These are phyloP conservation scores for Berberis vulgaris DNA, from an alignment of 164 flowering plant genomes.

Conservation along the genomic window DNA sequence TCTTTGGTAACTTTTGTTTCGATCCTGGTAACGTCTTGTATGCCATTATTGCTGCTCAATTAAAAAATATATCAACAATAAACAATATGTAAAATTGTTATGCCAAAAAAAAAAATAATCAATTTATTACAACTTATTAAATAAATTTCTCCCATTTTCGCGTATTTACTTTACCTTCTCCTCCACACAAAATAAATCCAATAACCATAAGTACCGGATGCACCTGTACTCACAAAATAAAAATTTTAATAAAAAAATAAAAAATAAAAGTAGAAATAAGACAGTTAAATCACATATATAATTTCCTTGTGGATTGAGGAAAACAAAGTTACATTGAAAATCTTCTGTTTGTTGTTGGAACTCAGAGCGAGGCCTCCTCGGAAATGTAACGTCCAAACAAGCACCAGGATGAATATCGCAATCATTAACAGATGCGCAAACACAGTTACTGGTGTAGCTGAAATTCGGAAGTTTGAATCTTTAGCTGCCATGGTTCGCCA, in stretches of 20 bases:
- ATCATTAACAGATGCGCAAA: constrained; percentile 44
- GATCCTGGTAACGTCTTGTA: constrained; percentile 39
- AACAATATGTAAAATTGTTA: background rate
- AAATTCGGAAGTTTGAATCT: constrained; percentile 15
- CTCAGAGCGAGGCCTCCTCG: constrained; percentile 16
- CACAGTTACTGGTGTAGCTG: constrained; percentile 22
- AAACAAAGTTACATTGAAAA: constrained; percentile 24
- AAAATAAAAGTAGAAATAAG: constrained; percentile 6
- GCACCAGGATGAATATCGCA: constrained; percentile 35
- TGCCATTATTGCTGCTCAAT: constrained; percentile 48
- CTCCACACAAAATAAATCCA: constrained; percentile 26
- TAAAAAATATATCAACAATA: background rate
- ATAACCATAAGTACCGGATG: constrained; percentile 49
- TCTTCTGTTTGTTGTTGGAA: constrained; percentile 12
- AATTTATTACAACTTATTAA: background rate
- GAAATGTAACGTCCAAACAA: constrained; percentile 38
- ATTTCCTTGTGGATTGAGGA: background rate
- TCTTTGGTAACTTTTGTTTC: constrained; percentile 22
- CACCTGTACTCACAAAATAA: constrained; percentile 26
- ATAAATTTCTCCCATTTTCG: background rate
- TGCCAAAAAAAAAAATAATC: background rate
- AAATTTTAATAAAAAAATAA: background rate
- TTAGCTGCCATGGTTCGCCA: constrained; percentile 16
- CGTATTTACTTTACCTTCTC: constrained; percentile 45
- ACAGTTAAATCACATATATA: background rate